These are phyloP conservation scores for Monosporozyma servazzii DNA, from an alignment of 805 yeast species.

Conservation along the genomic window DNA sequence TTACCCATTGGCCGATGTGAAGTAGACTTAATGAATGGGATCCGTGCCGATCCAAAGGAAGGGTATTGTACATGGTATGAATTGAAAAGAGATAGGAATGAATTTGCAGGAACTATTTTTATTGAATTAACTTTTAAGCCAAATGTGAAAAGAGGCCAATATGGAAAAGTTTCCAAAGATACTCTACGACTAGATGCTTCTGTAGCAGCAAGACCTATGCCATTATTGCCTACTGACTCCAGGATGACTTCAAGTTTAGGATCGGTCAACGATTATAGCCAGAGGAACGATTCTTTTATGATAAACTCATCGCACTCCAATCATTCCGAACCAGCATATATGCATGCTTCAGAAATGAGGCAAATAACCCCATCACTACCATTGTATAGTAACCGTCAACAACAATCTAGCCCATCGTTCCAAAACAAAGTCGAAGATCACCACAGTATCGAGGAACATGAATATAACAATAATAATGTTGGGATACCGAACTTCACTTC, in stretches of 20 bases:
- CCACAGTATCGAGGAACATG: neutral
- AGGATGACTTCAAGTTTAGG: neutral
- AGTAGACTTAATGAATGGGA: conserved; percentile 67
- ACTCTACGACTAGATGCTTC: conserved; percentile 19
- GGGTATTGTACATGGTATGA: conserved; percentile 86
- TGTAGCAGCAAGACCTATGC: conserved; percentile 24
- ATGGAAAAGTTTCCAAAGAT: conserved; percentile 8
- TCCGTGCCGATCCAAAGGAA: conserved; percentile 53
- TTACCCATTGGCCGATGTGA: conserved; percentile 76
- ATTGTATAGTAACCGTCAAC: neutral
- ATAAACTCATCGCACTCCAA: neutral
- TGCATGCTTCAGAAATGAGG: conserved; percentile 24
- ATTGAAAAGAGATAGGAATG: conserved; percentile 47
- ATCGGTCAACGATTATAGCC: neutral
- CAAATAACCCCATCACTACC: conserved; percentile 18
- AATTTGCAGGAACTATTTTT: conserved; percentile 80
- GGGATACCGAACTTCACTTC: conserved; percentile 12
- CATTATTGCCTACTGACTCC: conserved; percentile 25
- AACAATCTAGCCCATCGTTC: neutral
- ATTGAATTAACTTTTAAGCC: conserved; percentile 91
- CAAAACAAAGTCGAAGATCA: neutral
- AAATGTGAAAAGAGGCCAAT: conserved; percentile 1
- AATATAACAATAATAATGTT: neutral
- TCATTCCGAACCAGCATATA: conserved; percentile 8
- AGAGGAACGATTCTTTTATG: neutral